phyloP scores from a whole-genome alignment of 1,284 basidiomycete species.

The Pseudozyma sp. region DNA sequence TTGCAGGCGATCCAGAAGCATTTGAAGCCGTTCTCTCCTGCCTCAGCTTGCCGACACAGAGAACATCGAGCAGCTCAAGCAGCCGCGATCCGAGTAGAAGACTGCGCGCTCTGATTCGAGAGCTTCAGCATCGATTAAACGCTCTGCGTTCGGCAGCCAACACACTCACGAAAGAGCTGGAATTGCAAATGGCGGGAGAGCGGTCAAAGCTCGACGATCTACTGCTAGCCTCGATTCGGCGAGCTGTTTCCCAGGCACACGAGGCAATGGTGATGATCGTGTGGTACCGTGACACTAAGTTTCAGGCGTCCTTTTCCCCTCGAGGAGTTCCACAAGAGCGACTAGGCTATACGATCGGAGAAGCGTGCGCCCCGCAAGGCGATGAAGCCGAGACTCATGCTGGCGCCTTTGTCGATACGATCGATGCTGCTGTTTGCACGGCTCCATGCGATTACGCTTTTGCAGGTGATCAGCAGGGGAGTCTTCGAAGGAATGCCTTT shows the following conservation, averaged over 20 bases:
- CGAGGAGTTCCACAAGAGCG: too few relatives aligned
- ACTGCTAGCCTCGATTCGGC: slow-evolving; percentile 9
- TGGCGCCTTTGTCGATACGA: too few relatives aligned
- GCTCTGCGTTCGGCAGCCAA: slow-evolving; percentile 4
- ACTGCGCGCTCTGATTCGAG: slow-evolving; percentile 3
- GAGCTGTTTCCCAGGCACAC: slow-evolving; percentile 1
- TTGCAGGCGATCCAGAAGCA: slow-evolving; percentile 1
- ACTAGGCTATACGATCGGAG: too few relatives aligned
- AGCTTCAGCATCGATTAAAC: slow-evolving; percentile 6
- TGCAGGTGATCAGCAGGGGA: too few relatives aligned
- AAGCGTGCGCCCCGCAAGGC: too few relatives aligned
- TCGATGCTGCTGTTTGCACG: too few relatives aligned
- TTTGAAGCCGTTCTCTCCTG: background rate
- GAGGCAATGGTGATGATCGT: slow-evolving; percentile 20
- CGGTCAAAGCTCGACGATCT: slow-evolving; percentile 13
- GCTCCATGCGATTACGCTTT: too few relatives aligned
- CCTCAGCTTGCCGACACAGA: background rate
- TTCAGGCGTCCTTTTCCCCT: background rate
- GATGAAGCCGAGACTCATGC: too few relatives aligned
- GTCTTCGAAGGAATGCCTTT: too few relatives aligned
- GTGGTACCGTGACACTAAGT: slow-evolving; percentile 21
- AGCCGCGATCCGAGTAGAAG: background rate
- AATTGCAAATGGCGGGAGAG: background rate
- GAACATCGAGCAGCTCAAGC: background rate
- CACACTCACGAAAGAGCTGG: slow-evolving; percentile 1